A percentile compares a stretch with the other conserved stretches of the same genome.
These are phyloP conservation scores for Arthrocladium fulminans DNA, from an alignment of 2,329 filamentous ascomycete genomes.

Conservation along the genomic window DNA sequence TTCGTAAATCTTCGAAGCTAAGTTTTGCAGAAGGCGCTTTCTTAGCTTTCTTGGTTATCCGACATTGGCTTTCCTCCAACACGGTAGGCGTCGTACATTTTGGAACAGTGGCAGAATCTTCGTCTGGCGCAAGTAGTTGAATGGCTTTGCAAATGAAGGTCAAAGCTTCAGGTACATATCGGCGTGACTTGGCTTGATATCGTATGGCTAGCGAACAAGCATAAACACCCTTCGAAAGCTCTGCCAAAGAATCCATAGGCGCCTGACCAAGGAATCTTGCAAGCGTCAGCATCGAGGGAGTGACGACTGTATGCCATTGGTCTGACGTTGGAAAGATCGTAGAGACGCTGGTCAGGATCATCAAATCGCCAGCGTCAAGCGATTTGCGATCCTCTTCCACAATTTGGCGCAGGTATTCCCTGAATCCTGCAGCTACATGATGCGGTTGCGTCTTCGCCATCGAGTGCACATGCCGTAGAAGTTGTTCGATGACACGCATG, in stretches of 20 bases:
- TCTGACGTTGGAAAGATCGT: constrained; percentile 90
- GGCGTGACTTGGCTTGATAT: constrained; percentile 74
- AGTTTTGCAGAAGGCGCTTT: constrained; percentile 41
- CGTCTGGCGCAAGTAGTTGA: constrained; percentile 46
- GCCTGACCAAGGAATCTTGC: constrained; percentile 73
- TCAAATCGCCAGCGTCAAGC: constrained; percentile 59
- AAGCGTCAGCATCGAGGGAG: constrained; percentile 80
- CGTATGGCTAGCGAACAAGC: constrained; percentile 69
- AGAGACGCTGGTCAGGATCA: constrained; percentile 73
- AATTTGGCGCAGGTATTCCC: constrained; percentile 56
- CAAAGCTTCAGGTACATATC: constrained; percentile 81
- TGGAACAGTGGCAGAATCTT: not conserved
- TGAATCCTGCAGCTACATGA: constrained; percentile 68
- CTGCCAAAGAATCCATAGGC: constrained; percentile 53
- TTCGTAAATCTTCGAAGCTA: constrained; percentile 49
- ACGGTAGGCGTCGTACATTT: constrained; percentile 1
- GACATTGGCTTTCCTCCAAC: not conserved
- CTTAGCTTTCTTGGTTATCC: constrained; percentile 40
- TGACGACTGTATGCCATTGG: constrained; percentile 92
- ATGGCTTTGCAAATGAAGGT: constrained; percentile 73
- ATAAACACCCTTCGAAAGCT: constrained; percentile 67
- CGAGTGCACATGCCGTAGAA: constrained; percentile 87
- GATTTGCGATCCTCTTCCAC: constrained; percentile 45
- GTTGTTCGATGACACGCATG: constrained; percentile 63
- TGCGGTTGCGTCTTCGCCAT: constrained; percentile 77